Conservation (phyloP, 2,329 filamentous ascomycete species). For the Ceratocystis smalleyi region DNA sequence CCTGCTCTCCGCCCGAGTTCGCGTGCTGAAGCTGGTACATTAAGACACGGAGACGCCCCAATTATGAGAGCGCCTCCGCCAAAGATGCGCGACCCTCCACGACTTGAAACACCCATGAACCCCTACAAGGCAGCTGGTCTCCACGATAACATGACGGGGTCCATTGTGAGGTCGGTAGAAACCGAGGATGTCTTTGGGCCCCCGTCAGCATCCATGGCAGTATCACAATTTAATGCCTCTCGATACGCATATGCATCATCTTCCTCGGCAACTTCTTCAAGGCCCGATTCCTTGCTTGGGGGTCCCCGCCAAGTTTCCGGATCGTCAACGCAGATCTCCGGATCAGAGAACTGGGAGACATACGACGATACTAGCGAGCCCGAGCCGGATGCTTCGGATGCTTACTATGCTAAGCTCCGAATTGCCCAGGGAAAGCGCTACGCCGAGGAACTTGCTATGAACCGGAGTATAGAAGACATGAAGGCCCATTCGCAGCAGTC, state of each 20-base stretch:
- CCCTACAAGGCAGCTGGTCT: conserved; percentile 33
- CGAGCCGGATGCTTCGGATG: conserved; percentile 58
- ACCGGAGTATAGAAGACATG: background rate
- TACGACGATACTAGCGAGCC: conserved; percentile 74
- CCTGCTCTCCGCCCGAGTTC: conserved; percentile 26
- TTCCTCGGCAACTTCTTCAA: conserved; percentile 20
- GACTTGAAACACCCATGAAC: conserved; percentile 36
- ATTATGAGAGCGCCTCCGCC: conserved; percentile 57
- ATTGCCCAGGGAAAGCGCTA: conserved; percentile 35
- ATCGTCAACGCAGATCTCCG: conserved; percentile 55
- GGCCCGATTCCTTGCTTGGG: conserved; percentile 12
- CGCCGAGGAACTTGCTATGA: conserved; percentile 29
- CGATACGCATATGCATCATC: conserved; percentile 30
- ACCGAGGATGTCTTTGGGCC: conserved; percentile 59
- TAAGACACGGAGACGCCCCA: conserved; percentile 39
- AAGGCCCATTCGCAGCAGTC: conserved; percentile 20
- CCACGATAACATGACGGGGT: conserved; percentile 20
- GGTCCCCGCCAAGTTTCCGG: conserved; percentile 43
- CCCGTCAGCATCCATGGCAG: background rate
- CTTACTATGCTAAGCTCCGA: conserved; percentile 65
- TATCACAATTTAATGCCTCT: conserved; percentile 23
- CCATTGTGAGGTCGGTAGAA: conserved; percentile 43
- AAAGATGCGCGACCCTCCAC: conserved; percentile 65
- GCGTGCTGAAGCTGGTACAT: conserved; percentile 27
- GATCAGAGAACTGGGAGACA: conserved; percentile 95